Conservation (phyloP, 2,329 filamentous ascomycete species). For the Scortechinia acanthostroma region DNA sequence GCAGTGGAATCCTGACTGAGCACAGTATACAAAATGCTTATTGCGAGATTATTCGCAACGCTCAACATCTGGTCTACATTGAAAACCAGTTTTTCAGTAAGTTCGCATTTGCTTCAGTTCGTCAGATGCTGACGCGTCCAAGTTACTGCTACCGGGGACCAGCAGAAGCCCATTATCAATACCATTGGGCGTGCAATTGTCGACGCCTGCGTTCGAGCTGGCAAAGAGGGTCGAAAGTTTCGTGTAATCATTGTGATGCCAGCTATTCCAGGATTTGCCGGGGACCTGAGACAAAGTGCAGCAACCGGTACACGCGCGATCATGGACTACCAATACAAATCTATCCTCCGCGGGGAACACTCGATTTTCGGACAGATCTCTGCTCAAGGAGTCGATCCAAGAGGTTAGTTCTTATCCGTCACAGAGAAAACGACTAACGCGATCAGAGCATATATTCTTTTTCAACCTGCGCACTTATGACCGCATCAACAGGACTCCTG, state of each 20-base stretch:
- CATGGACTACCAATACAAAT: conserved; percentile 98
- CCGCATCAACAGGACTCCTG: conserved; percentile 75
- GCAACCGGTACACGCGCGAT: conserved; percentile 84
- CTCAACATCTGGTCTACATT: conserved; percentile 90
- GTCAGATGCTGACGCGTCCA: conserved; percentile 11
- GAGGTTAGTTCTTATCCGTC: conserved; percentile 13
- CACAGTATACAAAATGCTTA: conserved; percentile 86
- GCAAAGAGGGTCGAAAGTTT: conserved; percentile 80
- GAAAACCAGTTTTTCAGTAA: conserved; percentile 92
- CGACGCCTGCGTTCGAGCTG: conserved; percentile 76
- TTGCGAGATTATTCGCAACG: conserved; percentile 74
- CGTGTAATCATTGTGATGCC: conserved; percentile 85
- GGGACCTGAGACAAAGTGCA: conserved; percentile 76
- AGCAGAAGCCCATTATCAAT: conserved; percentile 81
- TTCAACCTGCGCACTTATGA: conserved; percentile 94
- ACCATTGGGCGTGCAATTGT: conserved; percentile 83
- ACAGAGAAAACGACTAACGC: conserved; percentile 11
- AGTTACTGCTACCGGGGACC: conserved; percentile 80
- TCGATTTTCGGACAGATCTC: conserved; percentile 79
- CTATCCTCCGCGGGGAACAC: conserved; percentile 82
- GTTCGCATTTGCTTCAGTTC: neutral
- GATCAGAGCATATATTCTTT: conserved; percentile 70
- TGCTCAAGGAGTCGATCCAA: conserved; percentile 70
- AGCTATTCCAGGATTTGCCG: conserved; percentile 86
- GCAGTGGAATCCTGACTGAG: conserved; percentile 77